A percentile compares a stretch with the other conserved stretches of the same genome.
phyloP scores from a whole-genome alignment of 352 stramenopile species.

The Phytophthora multivora region DNA sequence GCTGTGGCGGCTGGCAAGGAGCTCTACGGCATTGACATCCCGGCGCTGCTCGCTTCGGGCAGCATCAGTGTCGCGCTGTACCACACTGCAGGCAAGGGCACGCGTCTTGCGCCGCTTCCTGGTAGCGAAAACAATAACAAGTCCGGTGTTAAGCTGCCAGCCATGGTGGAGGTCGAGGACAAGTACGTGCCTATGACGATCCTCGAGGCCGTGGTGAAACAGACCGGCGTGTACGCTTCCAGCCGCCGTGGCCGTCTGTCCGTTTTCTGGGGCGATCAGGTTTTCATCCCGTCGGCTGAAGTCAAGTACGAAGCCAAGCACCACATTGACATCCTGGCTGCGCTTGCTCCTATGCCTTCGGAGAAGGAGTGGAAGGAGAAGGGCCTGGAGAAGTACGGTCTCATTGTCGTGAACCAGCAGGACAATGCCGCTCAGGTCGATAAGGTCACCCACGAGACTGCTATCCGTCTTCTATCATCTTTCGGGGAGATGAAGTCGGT shows the following conservation, averaged over 20 bases:
- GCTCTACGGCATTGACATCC: slow-evolving; percentile 89
- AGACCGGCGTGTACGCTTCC: slow-evolving; percentile 97
- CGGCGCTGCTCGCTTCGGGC: slow-evolving; percentile 63
- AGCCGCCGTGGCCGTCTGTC: slow-evolving; percentile 94
- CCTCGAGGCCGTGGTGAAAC: slow-evolving; percentile 97
- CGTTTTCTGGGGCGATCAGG: slow-evolving; percentile 99
- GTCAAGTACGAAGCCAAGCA: slow-evolving; percentile 94
- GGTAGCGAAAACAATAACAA: slow-evolving; percentile 99
- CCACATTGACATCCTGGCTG: slow-evolving; percentile 98
- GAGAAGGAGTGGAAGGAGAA: slow-evolving; percentile 95
- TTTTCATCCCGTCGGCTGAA: slow-evolving; percentile 95
- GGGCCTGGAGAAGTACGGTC: slow-evolving; percentile 98
- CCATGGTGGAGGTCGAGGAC: slow-evolving; percentile 89
- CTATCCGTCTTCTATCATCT: slow-evolving; percentile 91
- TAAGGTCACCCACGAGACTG: slow-evolving; percentile 97
- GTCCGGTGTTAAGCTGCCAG: slow-evolving; percentile 97
- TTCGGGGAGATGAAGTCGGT: slow-evolving; percentile 96
- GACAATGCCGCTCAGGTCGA: slow-evolving; percentile 95
- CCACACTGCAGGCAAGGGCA: slow-evolving; percentile 98
- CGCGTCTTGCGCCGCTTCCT: slow-evolving; percentile 94
- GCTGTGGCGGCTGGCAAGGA: slow-evolving; percentile 86
- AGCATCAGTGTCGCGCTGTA: slow-evolving; percentile 95
- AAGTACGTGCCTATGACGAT: slow-evolving; percentile 95
- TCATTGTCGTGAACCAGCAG: slow-evolving; percentile 96
- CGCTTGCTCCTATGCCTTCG: slow-evolving; percentile 92